Conservation (phyloP, 2,329 filamentous ascomycete species). For the Tolypocladium amazonense region DNA sequence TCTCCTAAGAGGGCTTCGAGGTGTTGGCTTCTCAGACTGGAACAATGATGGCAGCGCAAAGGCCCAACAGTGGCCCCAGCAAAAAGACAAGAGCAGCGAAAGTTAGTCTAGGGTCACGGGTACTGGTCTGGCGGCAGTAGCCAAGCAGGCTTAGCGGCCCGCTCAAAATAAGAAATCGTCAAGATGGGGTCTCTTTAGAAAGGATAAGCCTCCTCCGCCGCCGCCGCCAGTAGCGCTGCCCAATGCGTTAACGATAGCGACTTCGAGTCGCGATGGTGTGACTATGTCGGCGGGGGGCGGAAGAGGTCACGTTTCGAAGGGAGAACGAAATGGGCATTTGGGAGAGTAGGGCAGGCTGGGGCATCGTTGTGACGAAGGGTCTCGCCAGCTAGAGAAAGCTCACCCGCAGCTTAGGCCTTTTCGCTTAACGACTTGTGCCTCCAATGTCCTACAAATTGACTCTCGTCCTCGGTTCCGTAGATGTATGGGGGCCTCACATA, state of each 20-base stretch:
- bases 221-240: not conserved
- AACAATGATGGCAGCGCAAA: too few relatives aligned
- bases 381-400: not conserved
- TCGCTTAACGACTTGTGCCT: not conserved
- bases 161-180: constrained; percentile 20
- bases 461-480: not conserved
- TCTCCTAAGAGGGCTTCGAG: too few relatives aligned
- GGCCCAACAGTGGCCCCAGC: too few relatives aligned
- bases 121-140: too few relatives aligned
- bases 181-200: constrained; percentile 24
- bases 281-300: constrained; percentile 30
- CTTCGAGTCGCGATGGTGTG: constrained; percentile 10
- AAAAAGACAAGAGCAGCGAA: too few relatives aligned
- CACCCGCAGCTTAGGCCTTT: not conserved
- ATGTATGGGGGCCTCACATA: not conserved
- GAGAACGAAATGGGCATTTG: constrained; percentile 41
- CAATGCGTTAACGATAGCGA: not conserved
- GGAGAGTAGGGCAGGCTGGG: constrained; percentile 40
- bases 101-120: too few relatives aligned
- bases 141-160: too few relatives aligned
- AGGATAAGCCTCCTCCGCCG: constrained; percentile 6
- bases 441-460: not conserved
- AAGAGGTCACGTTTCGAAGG: constrained; percentile 39
- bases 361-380: constrained; percentile 27
- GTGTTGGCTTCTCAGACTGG: too few relatives aligned